Conservation (phyloP, 2,329 filamentous ascomycete genomes). For the Diaporthe sp. region DNA sequence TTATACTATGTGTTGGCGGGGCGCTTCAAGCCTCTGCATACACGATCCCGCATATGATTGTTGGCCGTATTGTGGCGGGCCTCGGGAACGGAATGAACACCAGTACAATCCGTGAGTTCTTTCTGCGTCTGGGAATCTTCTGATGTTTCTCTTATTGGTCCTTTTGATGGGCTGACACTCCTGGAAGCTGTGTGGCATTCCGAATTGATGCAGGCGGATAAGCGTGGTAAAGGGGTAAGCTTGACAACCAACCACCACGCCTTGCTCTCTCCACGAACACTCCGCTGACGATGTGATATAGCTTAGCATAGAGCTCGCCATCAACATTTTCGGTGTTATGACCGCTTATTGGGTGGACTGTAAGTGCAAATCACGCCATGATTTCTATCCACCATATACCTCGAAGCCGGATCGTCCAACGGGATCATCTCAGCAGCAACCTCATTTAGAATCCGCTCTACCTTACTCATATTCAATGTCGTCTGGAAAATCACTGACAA, state of each 20-base stretch:
- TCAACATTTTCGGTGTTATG: slow-evolving; percentile 25
- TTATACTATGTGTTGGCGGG: slow-evolving; percentile 58
- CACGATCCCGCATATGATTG: slow-evolving; percentile 58
- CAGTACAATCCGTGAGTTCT: slow-evolving; percentile 57
- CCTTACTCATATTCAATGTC: background rate
- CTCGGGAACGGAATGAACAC: slow-evolving; percentile 64
- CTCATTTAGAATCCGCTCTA: background rate
- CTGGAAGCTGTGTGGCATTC: slow-evolving; percentile 56
- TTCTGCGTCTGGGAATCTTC: background rate
- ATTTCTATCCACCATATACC: background rate
- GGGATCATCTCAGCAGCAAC: background rate
- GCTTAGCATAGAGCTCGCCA: slow-evolving; percentile 22
- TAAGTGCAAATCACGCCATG: background rate
- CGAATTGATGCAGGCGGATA: slow-evolving; percentile 57
- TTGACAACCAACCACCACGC: background rate
- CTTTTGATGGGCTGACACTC: background rate
- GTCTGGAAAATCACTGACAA: background rate
- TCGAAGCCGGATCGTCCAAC: background rate
- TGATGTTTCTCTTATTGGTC: background rate
- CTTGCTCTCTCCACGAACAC: slow-evolving; percentile 43
- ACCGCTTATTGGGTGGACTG: slow-evolving; percentile 23
- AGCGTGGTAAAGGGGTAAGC: slow-evolving; percentile 54
- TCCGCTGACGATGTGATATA: background rate
- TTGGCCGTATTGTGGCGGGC: slow-evolving; percentile 60
- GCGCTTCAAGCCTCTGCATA: slow-evolving; percentile 57